Evolutionary conservation across 1,284 basidiomycete genomes (phyloP).

Genomic region (Heterobasidion irregulare): DNA sequence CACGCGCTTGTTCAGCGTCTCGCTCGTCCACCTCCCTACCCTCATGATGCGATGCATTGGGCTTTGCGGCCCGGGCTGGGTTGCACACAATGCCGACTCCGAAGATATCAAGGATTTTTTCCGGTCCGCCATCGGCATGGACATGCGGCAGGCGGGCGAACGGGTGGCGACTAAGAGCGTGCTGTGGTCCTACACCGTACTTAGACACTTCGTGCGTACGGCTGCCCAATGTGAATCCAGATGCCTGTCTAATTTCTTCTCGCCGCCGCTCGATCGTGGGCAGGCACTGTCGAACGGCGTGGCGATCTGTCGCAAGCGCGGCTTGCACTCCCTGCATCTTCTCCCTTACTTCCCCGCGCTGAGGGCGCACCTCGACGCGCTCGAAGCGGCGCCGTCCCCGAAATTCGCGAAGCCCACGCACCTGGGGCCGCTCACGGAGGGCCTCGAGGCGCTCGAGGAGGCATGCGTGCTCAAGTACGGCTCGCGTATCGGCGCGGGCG

Average conservation of each 20-base stretch:
- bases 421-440: conserved; percentile 45
- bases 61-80: conserved; percentile 55
- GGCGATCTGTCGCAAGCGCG: conserved; percentile 48
- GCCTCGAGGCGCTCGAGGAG: conserved; percentile 50
- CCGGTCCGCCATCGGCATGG: conserved; percentile 57
- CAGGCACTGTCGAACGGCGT: conserved; percentile 61
- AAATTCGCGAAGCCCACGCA: conserved; percentile 56
- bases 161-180: conserved; percentile 69
- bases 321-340: conserved; percentile 54
- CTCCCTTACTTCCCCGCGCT: conserved; percentile 51
- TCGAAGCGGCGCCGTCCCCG: conserved; percentile 46
- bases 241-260: neutral
- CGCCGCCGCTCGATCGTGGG: neutral
- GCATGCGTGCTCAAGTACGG: conserved; percentile 45
- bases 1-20: conserved; percentile 52
- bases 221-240: neutral
- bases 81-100: conserved; percentile 51
- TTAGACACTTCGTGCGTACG: conserved; percentile 56
- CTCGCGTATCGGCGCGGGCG: conserved; percentile 21
- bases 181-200: conserved; percentile 65
- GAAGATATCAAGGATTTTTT: conserved; percentile 69
- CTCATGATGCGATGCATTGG: conserved; percentile 54
- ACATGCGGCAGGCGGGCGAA: conserved; percentile 63
- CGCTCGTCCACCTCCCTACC: conserved; percentile 54
- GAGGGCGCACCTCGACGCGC: conserved; percentile 46